Base-by-base conservation (phyloP, 2,329 filamentous ascomycete species). In the Thelonectria discophora region DNA sequence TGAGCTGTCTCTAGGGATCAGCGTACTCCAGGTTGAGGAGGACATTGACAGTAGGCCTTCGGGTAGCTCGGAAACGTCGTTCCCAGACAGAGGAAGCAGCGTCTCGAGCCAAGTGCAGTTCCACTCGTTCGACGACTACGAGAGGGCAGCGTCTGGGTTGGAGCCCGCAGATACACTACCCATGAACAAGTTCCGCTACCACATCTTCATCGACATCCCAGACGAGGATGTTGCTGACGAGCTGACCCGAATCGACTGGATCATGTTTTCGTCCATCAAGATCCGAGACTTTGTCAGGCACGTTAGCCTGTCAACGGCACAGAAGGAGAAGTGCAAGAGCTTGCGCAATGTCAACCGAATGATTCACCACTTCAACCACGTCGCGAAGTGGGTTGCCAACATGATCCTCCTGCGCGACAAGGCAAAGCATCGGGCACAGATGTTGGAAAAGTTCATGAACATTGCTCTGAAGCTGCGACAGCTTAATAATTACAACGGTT, bases 171-270 rank as follows among this genome's bases (percentile, higher is more conserved):
- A 88, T 0, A 88, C 85, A 39, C 81, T 90, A 55, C 85, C 88
- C 1, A 84, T 97, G 63, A 91, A 89, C 68, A 98, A 98, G 76
- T 82, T 90, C 43, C 91, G 95, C 62, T 99, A 95, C 83, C 92
- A 94, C 67, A 88, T 90, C 53, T 91, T 98, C 67, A 97, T 98
- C 89, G 91, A 92, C 37, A 90, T 90, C 21, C 84, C 91, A 1
- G 90, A 96, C 55, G 92, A 97, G 63, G 87, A 93, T 50, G 90
- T 98, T 67, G 94, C 94, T 15, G 89, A 90, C 62, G 95, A 99
- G 76, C 85, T 99, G 72, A 98, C 95, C 4, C 86, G 94, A 63
- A 97, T 99, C 57, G 95, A 99, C 78, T 98, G 94, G 94, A 89
- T 96, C 76, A 95, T 98, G 90, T 98, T 97, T 76, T 96, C 92